phyloP scores from a whole-genome alignment of 306 rosid genomes.

The Pyrus pyrifolia region DNA sequence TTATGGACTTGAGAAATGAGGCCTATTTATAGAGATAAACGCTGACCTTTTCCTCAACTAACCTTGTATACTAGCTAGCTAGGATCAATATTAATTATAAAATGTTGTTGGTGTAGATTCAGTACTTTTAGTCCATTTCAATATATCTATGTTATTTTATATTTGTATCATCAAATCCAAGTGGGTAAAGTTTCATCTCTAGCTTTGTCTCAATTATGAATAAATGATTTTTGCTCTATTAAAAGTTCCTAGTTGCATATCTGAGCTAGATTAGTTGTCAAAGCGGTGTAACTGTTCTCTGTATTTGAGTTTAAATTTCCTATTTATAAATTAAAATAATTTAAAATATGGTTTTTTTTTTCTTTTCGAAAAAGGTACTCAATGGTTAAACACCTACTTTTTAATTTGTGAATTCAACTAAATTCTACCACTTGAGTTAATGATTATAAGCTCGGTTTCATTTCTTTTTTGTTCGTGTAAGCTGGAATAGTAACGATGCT shows the following conservation, averaged over 20 bases:
- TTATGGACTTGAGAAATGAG: background rate
- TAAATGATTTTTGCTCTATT: background rate
- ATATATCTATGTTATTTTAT: background rate
- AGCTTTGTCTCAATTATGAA: background rate
- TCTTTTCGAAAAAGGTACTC: too few species aligned
- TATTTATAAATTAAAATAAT: too few species aligned
- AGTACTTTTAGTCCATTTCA: background rate
- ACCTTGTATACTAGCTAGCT: background rate
- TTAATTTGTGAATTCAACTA: too few species aligned
- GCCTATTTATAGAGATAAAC: conserved; percentile 1
- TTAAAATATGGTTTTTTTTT: too few species aligned
- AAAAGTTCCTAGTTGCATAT: background rate
- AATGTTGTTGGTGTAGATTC: conserved; percentile 8
- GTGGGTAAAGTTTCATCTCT: background rate
- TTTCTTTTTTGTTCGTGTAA: too few species aligned
- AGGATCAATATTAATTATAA: background rate
- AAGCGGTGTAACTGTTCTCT: too few species aligned
- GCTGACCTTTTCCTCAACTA: background rate
- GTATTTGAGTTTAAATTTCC: too few species aligned
- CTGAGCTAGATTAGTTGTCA: too few species aligned
- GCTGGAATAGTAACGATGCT: too few species aligned
- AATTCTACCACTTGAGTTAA: too few species aligned
- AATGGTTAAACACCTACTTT: too few species aligned
- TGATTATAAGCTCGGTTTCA: too few species aligned
- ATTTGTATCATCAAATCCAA: background rate